These are phyloP conservation scores for Dentiscutata heterogama DNA, from an alignment of 371 early-diverging fungal genomes.

Conservation along the genomic window DNA sequence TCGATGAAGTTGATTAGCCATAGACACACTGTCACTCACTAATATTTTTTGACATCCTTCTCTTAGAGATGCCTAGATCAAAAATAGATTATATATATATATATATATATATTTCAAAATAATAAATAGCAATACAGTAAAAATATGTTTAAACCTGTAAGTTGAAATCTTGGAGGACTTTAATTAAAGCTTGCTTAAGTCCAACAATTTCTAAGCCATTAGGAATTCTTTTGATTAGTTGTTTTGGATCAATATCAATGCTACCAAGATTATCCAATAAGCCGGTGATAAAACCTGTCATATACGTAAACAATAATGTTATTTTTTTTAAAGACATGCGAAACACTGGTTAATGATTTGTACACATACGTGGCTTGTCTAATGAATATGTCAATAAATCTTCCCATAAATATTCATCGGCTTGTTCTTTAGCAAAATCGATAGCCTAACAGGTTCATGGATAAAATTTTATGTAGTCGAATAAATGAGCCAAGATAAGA, in stretches of 20 bases:
- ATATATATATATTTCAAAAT: neutral
- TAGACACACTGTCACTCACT: slow-evolving; percentile 82
- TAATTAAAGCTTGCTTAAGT: slow-evolving; percentile 80
- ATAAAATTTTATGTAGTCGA: neutral
- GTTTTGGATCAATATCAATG: slow-evolving; percentile 84
- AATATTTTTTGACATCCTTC: slow-evolving; percentile 91
- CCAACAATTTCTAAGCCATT: slow-evolving; percentile 82
- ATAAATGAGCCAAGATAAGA: neutral
- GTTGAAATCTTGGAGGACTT: slow-evolving; percentile 89
- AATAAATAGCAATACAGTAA: neutral
- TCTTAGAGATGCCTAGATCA: slow-evolving; percentile 66
- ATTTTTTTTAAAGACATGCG: neutral
- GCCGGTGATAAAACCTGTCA: slow-evolving; percentile 84
- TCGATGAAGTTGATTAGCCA: slow-evolving; percentile 78
- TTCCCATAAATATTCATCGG: slow-evolving; percentile 95
- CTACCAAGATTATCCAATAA: slow-evolving; percentile 88
- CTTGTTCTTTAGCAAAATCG: slow-evolving; percentile 96
- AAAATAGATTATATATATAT: slow-evolving; percentile 46
- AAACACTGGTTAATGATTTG: neutral
- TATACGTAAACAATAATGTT: neutral
- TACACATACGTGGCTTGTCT: slow-evolving; percentile 83
- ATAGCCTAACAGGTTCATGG: slow-evolving; percentile 77
- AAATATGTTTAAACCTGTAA: slow-evolving; percentile 71
- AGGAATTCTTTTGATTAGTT: slow-evolving; percentile 84
- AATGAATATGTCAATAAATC: slow-evolving; percentile 88